phyloP scores from a whole-genome alignment of 1,284 basidiomycete genomes.

The Moniliophthora roreri region DNA sequence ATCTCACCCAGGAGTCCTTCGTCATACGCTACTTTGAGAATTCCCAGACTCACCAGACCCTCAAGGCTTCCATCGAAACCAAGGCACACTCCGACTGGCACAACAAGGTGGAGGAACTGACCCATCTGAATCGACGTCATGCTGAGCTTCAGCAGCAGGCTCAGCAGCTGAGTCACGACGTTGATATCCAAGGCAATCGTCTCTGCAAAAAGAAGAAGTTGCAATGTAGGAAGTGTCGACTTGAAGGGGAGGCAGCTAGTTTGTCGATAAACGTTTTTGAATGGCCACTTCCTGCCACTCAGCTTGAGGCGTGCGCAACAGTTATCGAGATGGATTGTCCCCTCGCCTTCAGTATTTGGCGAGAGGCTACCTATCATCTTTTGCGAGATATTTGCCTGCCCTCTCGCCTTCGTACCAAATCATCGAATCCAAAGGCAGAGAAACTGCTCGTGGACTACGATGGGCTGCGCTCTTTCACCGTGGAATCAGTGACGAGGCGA shows the following conservation, averaged over 20 bases:
- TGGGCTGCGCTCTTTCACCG: constrained; percentile 3
- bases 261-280: constrained; percentile 42
- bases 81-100: constrained; percentile 18
- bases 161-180: background rate
- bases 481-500: constrained; percentile 13
- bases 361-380: constrained; percentile 38
- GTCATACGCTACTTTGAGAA: constrained; percentile 28
- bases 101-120: constrained; percentile 25
- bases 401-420: constrained; percentile 7
- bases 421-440: background rate
- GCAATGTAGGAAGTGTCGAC: constrained; percentile 32
- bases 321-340: constrained; percentile 50
- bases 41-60: constrained; percentile 16
- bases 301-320: constrained; percentile 24
- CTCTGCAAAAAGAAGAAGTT: background rate
- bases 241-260: constrained; percentile 16
- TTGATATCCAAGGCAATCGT: too few relatives aligned
- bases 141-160: constrained; percentile 14
- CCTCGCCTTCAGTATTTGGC: constrained; percentile 39
- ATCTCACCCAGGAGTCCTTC: constrained; percentile 20
- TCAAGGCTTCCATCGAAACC: constrained; percentile 28
- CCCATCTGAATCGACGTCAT: constrained; percentile 17
- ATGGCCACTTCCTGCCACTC: constrained; percentile 44
- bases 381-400: constrained; percentile 30
- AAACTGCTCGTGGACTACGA: constrained; percentile 10